A percentile compares a stretch with the other conserved stretches of the same genome.
Evolutionary conservation across 768 basidiomycete species (phyloP).

Genomic region (Antrodiella citrinella): DNA sequence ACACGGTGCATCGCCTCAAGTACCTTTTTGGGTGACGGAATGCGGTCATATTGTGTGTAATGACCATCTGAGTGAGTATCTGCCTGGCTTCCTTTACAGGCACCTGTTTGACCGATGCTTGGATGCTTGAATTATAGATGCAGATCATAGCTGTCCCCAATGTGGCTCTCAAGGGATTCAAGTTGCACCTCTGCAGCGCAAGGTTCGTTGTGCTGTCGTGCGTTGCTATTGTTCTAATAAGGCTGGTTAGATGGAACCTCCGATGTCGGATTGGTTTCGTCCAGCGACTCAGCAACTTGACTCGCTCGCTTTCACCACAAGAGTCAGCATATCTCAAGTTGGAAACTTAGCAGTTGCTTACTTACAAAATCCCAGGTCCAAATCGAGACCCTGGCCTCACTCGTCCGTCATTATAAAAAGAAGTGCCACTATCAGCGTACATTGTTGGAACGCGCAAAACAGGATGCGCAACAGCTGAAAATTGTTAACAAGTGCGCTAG

Average conservation of each 20-base stretch:
- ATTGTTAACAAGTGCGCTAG: slow-evolving; percentile 46
- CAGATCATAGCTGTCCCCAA: slow-evolving; percentile 66
- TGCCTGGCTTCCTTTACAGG: not conserved
- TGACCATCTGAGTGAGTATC: slow-evolving; percentile 63
- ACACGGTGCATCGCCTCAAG: slow-evolving; percentile 40
- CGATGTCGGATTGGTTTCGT: slow-evolving; percentile 80
- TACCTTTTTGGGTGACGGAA: slow-evolving; percentile 86
- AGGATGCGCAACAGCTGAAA: slow-evolving; percentile 37
- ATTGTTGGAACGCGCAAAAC: slow-evolving; percentile 44
- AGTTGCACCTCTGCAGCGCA: slow-evolving; percentile 62
- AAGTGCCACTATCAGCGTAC: slow-evolving; percentile 49
- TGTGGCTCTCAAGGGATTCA: slow-evolving; percentile 61
- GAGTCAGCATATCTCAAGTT: slow-evolving; percentile 32
- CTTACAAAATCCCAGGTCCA: slow-evolving; percentile 50
- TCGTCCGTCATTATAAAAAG: slow-evolving; percentile 55
- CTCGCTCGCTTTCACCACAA: slow-evolving; percentile 54
- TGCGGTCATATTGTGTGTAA: slow-evolving; percentile 86
- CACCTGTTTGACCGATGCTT: no score
- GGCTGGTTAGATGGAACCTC: slow-evolving; percentile 75
- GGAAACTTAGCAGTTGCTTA: not conserved
- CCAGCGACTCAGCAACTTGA: slow-evolving; percentile 57
- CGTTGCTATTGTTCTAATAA: no score
- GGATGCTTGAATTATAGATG: slow-evolving; percentile 34
- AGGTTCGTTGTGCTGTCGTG: slow-evolving; percentile 37
- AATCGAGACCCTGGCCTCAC: slow-evolving; percentile 62